phyloP scores from a whole-genome alignment of 2,329 filamentous ascomycete genomes.

The Elsinoe fawcettii region DNA sequence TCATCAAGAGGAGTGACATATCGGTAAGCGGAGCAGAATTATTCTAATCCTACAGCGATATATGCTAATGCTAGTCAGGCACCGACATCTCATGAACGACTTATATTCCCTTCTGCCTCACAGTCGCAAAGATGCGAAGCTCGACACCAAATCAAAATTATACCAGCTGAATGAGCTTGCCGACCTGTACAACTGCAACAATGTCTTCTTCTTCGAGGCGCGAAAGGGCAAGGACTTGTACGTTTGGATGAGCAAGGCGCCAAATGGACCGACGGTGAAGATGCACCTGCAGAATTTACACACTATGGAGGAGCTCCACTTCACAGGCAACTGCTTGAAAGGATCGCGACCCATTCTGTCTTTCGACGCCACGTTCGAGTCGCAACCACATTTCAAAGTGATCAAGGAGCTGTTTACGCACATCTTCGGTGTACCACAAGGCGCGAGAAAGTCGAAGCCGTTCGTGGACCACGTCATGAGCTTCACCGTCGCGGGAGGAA shows the following conservation, averaged over 20 bases:
- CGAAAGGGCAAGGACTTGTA: constrained; percentile 92
- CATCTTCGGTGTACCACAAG: constrained; percentile 85
- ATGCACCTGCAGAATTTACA: constrained; percentile 72
- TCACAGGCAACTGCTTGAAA: constrained; percentile 94
- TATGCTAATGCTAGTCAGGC: constrained; percentile 46
- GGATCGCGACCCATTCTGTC: constrained; percentile 84
- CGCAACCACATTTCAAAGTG: constrained; percentile 66
- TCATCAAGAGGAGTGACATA: constrained; percentile 89
- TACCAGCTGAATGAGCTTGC: constrained; percentile 69
- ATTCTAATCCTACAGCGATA: too few species aligned
- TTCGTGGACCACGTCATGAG: constrained; percentile 94
- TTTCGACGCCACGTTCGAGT: constrained; percentile 72
- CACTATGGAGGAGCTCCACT: constrained; percentile 94
- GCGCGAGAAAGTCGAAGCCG: constrained; percentile 82
- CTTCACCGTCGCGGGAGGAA: constrained; percentile 83
- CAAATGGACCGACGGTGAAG: constrained; percentile 69
- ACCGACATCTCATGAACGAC: constrained; percentile 88
- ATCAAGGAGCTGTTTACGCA: constrained; percentile 87
- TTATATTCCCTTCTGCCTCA: constrained; percentile 84
- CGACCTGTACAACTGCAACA: constrained; percentile 87
- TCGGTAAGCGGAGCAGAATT: constrained; percentile 49
- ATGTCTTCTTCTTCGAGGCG: constrained; percentile 90
- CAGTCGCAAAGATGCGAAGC: constrained; percentile 87
- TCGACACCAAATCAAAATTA: constrained; percentile 87
- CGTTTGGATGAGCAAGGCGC: constrained; percentile 84